Evolutionary conservation across 164 flowering plant species (phyloP).

Genomic region (Liquidambar formosana): DNA sequence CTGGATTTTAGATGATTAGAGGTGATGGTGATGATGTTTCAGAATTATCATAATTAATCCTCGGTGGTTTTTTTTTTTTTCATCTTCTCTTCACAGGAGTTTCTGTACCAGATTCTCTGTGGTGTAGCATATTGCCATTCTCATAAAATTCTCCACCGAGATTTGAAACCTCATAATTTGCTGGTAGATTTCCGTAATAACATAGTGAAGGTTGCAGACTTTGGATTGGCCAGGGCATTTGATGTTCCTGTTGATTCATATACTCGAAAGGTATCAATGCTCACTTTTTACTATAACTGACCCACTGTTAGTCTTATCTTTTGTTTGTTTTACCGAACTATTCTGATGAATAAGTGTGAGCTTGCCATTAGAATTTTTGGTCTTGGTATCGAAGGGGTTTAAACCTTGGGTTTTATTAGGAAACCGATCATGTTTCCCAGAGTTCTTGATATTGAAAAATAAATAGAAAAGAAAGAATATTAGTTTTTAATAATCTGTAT

Average conservation of each 20-base stretch:
- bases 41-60: no score
- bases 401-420: not conserved
- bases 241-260: not conserved
- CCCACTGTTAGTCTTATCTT: not conserved
- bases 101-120: not conserved
- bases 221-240: not conserved
- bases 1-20: no score
- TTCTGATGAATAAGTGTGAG: not conserved
- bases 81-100: not conserved
- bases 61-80: no score
- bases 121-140: not conserved
- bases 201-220: not conserved
- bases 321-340: no score
- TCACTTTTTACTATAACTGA: not conserved
- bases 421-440: not conserved
- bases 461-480: no score
- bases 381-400: not conserved
- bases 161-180: not conserved
- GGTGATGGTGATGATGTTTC: no score
- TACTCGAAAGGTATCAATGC: not conserved
- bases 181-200: not conserved
- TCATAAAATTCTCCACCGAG: constrained; percentile 1
- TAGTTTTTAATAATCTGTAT: no score
- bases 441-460: no score
- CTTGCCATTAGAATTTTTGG: not conserved